These are phyloP conservation scores for Pyrenopolyporus hunteri DNA, from an alignment of 495 filamentous ascomycete genomes.

Conservation along the genomic window DNA sequence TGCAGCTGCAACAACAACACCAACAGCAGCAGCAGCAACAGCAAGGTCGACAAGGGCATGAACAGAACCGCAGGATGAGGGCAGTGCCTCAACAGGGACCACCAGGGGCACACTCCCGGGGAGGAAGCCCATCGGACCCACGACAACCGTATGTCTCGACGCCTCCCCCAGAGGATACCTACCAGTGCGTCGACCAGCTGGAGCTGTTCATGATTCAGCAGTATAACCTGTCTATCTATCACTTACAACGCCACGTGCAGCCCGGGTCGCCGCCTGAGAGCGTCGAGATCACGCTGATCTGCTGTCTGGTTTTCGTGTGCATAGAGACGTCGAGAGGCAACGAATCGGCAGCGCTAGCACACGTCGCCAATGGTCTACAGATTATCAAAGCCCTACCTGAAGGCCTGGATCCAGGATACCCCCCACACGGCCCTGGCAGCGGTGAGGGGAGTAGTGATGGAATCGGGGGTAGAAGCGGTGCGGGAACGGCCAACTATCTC, in stretches of 20 bases:
- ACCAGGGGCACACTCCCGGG: not conserved
- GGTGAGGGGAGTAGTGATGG: not conserved
- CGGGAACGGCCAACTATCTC: not conserved
- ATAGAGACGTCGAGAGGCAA: conserved; percentile 47
- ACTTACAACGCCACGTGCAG: conserved; percentile 40
- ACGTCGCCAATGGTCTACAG: conserved; percentile 49
- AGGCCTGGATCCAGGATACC: conserved; percentile 14
- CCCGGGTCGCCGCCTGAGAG: conserved; percentile 37
- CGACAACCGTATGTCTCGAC: not conserved
- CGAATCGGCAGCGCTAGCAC: conserved; percentile 41
- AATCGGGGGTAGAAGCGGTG: not conserved
- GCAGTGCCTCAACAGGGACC: not conserved
- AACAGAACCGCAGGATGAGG: not conserved
- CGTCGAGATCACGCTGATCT: conserved; percentile 45
- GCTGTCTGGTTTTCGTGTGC: conserved; percentile 49
- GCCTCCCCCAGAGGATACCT: conserved; percentile 3
- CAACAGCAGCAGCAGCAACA: conserved; percentile 3
- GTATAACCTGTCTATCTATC: conserved; percentile 48
- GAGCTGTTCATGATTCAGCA: conserved; percentile 50
- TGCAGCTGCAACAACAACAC: conserved; percentile 7
- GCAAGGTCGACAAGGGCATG: not conserved
- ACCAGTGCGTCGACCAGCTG: conserved; percentile 28
- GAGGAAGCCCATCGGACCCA: conserved; percentile 5
- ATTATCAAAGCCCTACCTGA: conserved; percentile 44
- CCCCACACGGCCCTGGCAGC: not conserved